Evolutionary conservation across 2,329 filamentous ascomycete genomes (phyloP).

Genomic region (Aspergillus ustus): DNA sequence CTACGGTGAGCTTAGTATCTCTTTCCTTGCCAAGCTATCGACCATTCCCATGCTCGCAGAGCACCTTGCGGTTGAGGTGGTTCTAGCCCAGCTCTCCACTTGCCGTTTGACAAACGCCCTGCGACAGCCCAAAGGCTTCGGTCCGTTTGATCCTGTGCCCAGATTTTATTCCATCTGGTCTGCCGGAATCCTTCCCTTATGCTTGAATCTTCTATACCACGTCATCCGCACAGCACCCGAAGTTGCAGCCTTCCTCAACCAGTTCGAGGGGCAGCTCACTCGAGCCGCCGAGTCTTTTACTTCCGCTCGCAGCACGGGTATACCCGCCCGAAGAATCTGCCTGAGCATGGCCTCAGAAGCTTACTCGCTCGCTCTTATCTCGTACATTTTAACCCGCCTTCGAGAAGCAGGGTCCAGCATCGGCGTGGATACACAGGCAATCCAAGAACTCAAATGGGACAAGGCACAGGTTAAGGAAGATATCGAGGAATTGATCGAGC

Average conservation of each 20-base stretch:
- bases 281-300: conserved; percentile 76
- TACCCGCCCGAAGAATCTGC: conserved; percentile 67
- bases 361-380: conserved; percentile 77
- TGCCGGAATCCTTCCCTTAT: conserved; percentile 82
- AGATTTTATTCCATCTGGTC: conserved; percentile 90
- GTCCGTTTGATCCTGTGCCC: conserved; percentile 75
- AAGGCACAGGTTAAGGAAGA: conserved; percentile 74
- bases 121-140: conserved; percentile 68
- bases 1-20: conserved; percentile 88
- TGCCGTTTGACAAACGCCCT: conserved; percentile 80
- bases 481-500: conserved; percentile 78
- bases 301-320: conserved; percentile 47
- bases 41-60: conserved; percentile 81
- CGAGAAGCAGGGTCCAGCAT: conserved; percentile 66
- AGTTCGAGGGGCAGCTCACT: conserved; percentile 78
- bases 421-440: conserved; percentile 63
- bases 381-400: conserved; percentile 71
- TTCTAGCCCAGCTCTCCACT: conserved; percentile 77
- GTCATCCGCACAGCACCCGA: conserved; percentile 83
- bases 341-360: conserved; percentile 75
- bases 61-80: conserved; percentile 83
- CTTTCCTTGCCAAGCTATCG: conserved; percentile 87
- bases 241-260: conserved; percentile 83
- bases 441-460: conserved; percentile 78
- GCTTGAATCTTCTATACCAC: conserved; percentile 83